A percentile compares a stretch with the other conserved stretches of the same genome.
Conservation (phyloP, 2,329 filamentous ascomycete species). For the Fusarium nanum region DNA sequence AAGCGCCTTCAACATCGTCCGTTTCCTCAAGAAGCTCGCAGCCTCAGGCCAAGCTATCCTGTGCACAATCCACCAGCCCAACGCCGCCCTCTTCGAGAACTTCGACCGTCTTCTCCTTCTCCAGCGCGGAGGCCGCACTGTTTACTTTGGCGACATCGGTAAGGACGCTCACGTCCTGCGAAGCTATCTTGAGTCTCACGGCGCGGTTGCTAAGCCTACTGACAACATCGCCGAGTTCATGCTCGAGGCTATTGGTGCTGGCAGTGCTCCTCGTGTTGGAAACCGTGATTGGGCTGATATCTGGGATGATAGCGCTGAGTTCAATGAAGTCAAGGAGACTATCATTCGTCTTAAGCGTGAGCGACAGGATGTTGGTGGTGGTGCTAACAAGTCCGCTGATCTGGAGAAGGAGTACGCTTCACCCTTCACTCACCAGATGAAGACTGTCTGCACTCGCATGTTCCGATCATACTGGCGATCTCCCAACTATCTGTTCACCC, state of each 20-base stretch:
- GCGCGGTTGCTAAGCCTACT: conserved; percentile 66
- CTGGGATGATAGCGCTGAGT: conserved; percentile 79
- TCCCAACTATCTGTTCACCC: conserved; percentile 89
- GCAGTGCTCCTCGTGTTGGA: conserved; percentile 77
- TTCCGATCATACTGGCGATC: conserved; percentile 86
- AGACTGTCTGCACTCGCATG: conserved; percentile 77
- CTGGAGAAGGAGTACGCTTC: conserved; percentile 84
- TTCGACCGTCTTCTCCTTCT: conserved; percentile 86
- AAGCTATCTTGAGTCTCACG: conserved; percentile 69
- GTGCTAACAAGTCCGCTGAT: conserved; percentile 62
- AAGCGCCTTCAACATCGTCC: conserved; percentile 80
- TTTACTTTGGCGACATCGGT: conserved; percentile 89
- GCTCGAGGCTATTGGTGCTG: conserved; percentile 85
- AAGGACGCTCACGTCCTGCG: conserved; percentile 78
- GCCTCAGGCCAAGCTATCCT: conserved; percentile 87
- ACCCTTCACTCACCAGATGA: conserved; percentile 81
- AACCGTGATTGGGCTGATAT: conserved; percentile 83
- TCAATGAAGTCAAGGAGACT: conserved; percentile 72
- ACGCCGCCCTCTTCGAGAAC: conserved; percentile 85
- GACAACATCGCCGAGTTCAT: conserved; percentile 81
- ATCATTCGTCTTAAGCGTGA: conserved; percentile 75
- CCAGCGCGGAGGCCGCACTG: conserved; percentile 80
- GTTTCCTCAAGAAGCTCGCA: conserved; percentile 80
- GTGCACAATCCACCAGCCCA: conserved; percentile 92
- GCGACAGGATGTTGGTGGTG: conserved; percentile 57